Base-by-base conservation (phyloP, 129 eudicot genomes). In the Flaveria ramosissima region DNA sequence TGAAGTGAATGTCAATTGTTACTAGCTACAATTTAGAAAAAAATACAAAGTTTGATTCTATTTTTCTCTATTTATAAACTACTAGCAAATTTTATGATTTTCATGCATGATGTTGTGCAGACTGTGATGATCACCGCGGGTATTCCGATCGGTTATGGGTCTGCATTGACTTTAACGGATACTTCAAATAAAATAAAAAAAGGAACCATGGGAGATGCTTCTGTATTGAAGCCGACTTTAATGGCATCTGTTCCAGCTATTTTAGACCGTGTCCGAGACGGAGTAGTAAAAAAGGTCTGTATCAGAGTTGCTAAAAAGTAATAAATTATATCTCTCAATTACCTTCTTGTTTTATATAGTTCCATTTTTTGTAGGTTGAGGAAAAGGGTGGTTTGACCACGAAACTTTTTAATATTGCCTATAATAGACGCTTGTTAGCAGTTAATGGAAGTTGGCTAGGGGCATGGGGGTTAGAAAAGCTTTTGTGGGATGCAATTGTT, bases 201-300 rank as follows among this genome's bases (percentile, higher is more conserved):
- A 79, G 98, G 98, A 80, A 91, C 96, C 62, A 83, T 77, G 80
- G 98, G 98, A 71, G 98, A 94, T 84, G 93, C 91, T 76, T 76
- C 98, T 20, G 88, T 24, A 7, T 80, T 94, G 66, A 89, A 86
- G 73, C 98, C 98, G 70, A 94, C 98, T 27, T 80, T 91, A 67
- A 81, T 94, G 97, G 87, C 98, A 80, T 87, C 97, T 19, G 98
- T 91, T 81, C 98, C 98, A 42, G 98, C 98, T 72, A 94, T 94
- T 68, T 70, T 94, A 46, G 98, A 94, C 48, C 97, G 98, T 80
- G 97, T 94, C 11, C 89, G 97, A 47, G 98, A 94, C 71, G 98
- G 97, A 80, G 98, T 91, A 7, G 43, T 89, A 64, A 91, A 84
- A 82, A 89, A 94, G 97, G 98, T 91, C 23, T 2, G 71, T 63